Conservation (phyloP, 2,329 filamentous ascomycete genomes). For the Myrmaecium sp. region DNA sequence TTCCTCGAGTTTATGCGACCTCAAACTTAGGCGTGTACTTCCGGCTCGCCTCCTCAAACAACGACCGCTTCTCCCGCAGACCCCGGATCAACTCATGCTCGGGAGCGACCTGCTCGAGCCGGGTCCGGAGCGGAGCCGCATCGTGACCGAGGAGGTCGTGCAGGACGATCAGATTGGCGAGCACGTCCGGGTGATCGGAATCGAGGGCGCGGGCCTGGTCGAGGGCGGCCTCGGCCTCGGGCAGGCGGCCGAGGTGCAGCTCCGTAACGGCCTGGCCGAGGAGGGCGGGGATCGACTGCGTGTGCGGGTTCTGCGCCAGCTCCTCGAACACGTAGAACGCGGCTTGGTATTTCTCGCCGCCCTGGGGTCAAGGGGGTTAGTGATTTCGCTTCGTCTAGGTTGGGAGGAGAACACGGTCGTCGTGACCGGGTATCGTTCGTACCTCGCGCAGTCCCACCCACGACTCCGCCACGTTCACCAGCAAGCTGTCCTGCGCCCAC, state of each 20-base stretch:
- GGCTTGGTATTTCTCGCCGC: slow-evolving; percentile 89
- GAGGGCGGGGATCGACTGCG: slow-evolving; percentile 57
- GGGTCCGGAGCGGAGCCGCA: slow-evolving; percentile 35
- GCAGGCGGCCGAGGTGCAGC: slow-evolving; percentile 71
- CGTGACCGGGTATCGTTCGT: slow-evolving; percentile 13
- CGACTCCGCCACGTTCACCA: slow-evolving; percentile 87
- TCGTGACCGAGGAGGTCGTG: slow-evolving; percentile 63
- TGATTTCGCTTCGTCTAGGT: neutral
- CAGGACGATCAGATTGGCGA: slow-evolving; percentile 72
- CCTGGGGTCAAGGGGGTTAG: slow-evolving; percentile 32
- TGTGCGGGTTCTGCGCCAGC: slow-evolving; percentile 71
- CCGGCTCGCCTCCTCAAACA: slow-evolving; percentile 70
- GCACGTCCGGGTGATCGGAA: slow-evolving; percentile 50
- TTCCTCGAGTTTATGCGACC: no score
- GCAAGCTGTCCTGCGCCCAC: slow-evolving; percentile 87
- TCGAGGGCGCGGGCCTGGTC: slow-evolving; percentile 65
- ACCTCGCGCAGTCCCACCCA: slow-evolving; percentile 86
- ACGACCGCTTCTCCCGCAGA: slow-evolving; percentile 65
- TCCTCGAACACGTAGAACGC: slow-evolving; percentile 97
- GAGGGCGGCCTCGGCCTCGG: slow-evolving; percentile 77
- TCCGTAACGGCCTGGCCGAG: slow-evolving; percentile 84
- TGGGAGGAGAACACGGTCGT: neutral
- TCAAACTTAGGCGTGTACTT: slow-evolving; percentile 80
- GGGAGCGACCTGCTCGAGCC: slow-evolving; percentile 40
- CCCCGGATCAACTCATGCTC: slow-evolving; percentile 58